Conservation (phyloP, 345 rosid species). For the Gossypium arboreum region DNA sequence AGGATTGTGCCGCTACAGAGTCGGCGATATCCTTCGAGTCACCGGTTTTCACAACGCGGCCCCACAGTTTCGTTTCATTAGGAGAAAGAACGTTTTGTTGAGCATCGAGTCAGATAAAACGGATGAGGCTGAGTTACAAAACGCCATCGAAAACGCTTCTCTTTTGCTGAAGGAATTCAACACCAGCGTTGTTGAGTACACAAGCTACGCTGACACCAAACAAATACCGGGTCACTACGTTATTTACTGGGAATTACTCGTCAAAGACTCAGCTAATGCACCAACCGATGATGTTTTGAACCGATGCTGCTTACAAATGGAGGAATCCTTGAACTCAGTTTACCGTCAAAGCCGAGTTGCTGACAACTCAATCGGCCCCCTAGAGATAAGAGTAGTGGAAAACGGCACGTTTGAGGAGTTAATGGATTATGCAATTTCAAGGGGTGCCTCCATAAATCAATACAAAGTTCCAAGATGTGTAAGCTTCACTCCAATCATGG, state of each 20-base stretch:
- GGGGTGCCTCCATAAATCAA: constrained; percentile 88
- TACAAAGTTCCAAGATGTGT: constrained; percentile 87
- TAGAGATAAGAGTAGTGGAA: constrained; percentile 74
- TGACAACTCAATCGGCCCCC: constrained; percentile 77
- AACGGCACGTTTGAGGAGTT: constrained; percentile 87
- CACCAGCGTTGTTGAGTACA: constrained; percentile 71
- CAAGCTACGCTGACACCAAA: constrained; percentile 68
- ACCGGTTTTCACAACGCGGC: constrained; percentile 68
- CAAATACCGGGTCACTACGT: constrained; percentile 84
- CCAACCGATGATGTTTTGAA: constrained; percentile 46
- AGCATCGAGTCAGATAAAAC: constrained; percentile 91
- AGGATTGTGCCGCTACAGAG: constrained; percentile 71
- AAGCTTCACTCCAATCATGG: constrained; percentile 69
- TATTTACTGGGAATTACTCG: constrained; percentile 71
- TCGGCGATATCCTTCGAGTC: constrained; percentile 81
- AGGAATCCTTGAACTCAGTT: constrained; percentile 72
- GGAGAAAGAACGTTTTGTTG: constrained; percentile 79
- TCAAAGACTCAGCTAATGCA: constrained; percentile 33
- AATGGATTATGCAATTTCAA: constrained; percentile 83
- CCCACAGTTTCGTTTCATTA: constrained; percentile 69
- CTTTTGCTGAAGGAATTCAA: constrained; percentile 40
- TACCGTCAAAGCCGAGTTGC: constrained; percentile 86
- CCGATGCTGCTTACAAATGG: constrained; percentile 69
- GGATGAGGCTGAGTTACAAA: constrained; percentile 81
- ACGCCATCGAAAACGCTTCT: constrained; percentile 66